phyloP scores from a whole-genome alignment of 495 filamentous ascomycete species.

The Hypoxylon trugodes region DNA sequence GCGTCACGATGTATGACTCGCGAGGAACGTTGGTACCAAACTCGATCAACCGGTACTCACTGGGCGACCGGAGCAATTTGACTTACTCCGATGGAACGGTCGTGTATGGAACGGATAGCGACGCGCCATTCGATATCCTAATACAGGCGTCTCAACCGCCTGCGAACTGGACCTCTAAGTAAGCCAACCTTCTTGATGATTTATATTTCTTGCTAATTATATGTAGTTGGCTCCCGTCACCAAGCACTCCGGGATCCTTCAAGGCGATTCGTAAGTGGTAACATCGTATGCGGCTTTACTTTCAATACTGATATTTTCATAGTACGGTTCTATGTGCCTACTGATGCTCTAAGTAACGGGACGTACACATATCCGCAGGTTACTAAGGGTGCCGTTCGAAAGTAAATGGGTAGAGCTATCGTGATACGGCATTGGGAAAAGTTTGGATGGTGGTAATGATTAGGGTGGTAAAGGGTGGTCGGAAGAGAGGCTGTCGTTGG shows the following conservation, averaged over 20 bases:
- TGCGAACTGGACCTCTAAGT: conserved; percentile 47
- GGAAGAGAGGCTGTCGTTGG: too few species aligned
- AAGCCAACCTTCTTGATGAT: too few species aligned
- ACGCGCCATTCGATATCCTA: conserved; percentile 38
- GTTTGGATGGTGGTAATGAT: too few species aligned
- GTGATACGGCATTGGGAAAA: too few species aligned
- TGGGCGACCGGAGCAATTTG: conserved; percentile 46
- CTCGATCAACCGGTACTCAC: conserved; percentile 35
- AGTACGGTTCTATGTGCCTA: neutral
- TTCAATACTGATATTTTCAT: too few species aligned
- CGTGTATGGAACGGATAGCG: conserved; percentile 34
- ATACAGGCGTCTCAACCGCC: conserved; percentile 45
- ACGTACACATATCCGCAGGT: conserved; percentile 2
- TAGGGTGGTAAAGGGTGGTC: too few species aligned
- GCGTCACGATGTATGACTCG: conserved; percentile 45
- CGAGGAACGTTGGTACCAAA: conserved; percentile 43
- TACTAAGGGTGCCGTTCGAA: neutral
- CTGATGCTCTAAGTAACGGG: conserved; percentile 1
- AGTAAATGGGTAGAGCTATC: too few species aligned
- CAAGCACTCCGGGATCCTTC: too few species aligned
- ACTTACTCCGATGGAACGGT: conserved; percentile 42
- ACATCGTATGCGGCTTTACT: too few species aligned
- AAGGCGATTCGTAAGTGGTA: too few species aligned
- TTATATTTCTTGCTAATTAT: too few species aligned
- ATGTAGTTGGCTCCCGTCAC: too few species aligned